Base-by-base conservation (phyloP, 2,329 filamentous ascomycete genomes). In the Fusarium bactridioides region DNA sequence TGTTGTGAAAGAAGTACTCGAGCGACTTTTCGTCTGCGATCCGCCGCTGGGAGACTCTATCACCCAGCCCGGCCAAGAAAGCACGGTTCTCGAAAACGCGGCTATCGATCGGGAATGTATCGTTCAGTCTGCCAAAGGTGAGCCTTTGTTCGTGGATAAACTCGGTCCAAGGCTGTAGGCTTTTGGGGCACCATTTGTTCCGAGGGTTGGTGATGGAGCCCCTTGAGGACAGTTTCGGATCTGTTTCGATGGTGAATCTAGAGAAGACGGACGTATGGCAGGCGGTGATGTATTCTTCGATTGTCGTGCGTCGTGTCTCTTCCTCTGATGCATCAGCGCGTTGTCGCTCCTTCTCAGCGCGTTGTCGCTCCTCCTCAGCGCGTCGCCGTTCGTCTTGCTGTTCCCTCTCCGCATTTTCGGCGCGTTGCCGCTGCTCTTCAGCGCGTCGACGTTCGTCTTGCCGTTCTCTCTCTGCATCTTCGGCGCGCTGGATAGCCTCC, bases 1-100 rank as follows among this genome's bases (percentile, higher is more conserved):
- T 74, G 16, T 68, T 73, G 31, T 80, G 63, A 16, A 79, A 56
- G 38, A 81, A 79, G 40, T 71, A 67, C 63, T 82, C 74, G 21
- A 82, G 77, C 33, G 33, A 53, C 57, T 78, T 82, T 56, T 83
- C 74, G 23, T 64, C 55, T 47, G 33, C 41, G 15, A 58, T 58
- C 31, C 18, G 55, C 31, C 41, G 23, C 2, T 23, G 19, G 10
- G 55, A 37, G 18, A 58, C 5, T 29, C 41, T 58, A 19, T 58
- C 25, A n/a, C 55, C 55, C 13, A 58, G 3, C 4, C 55, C 31
- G 19, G 31, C 55, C 19, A 58, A 29, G 31, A 58, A 58, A 47
- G 41, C 33, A 2, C 55, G 55, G 31, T 47, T 58, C 31, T 58
- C 23, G 5, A 58, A 58, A 37, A 58, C 23, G 4, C 23, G 18